Evolutionary conservation across 2,329 filamentous ascomycete genomes (phyloP).

Genomic region (Sclerotinia trifoliorum): DNA sequence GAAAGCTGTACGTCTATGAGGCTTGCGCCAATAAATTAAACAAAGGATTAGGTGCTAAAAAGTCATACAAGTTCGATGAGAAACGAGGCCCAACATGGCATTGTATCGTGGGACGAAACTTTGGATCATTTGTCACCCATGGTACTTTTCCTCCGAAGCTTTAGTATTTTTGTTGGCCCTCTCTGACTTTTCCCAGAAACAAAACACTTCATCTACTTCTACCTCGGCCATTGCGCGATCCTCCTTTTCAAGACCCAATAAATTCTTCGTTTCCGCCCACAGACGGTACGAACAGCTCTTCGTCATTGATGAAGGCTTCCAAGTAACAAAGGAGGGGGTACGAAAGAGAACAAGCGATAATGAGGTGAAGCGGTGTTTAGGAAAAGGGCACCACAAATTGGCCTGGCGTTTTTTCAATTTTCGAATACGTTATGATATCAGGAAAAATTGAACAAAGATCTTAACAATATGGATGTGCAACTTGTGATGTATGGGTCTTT

Average conservation of each 20-base stretch:
- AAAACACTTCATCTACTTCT: slow-evolving; percentile 99
- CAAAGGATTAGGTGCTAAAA: slow-evolving; percentile 1
- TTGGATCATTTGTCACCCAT: slow-evolving; percentile 98
- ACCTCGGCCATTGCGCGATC: slow-evolving; percentile 97
- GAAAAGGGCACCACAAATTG: slow-evolving; percentile 16
- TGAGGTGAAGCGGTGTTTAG: slow-evolving; percentile 18
- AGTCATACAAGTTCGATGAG: slow-evolving; percentile 75
- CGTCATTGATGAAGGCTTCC: neutral
- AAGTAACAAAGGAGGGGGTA: slow-evolving; percentile 7
- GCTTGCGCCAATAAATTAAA: neutral
- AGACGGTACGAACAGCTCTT: neutral
- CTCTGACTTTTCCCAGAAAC: slow-evolving; percentile 57
- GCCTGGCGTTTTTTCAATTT: slow-evolving; percentile 20
- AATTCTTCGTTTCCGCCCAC: slow-evolving; percentile 6
- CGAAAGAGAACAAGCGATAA: slow-evolving; percentile 8
- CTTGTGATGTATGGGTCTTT: neutral
- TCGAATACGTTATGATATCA: slow-evolving; percentile 13
- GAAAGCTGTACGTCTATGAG: slow-evolving; percentile 64
- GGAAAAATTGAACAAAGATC: slow-evolving; percentile 11
- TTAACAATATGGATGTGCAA: neutral
- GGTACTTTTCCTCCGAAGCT: slow-evolving; percentile 2
- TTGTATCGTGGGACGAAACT: slow-evolving; percentile 97
- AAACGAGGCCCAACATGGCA: slow-evolving; percentile 99
- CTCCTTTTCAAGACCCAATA: slow-evolving; percentile 99
- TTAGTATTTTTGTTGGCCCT: neutral